These are phyloP conservation scores for Hortaea sp. DNA, from an alignment of 2,329 filamentous ascomycete genomes.

Conservation along the genomic window DNA sequence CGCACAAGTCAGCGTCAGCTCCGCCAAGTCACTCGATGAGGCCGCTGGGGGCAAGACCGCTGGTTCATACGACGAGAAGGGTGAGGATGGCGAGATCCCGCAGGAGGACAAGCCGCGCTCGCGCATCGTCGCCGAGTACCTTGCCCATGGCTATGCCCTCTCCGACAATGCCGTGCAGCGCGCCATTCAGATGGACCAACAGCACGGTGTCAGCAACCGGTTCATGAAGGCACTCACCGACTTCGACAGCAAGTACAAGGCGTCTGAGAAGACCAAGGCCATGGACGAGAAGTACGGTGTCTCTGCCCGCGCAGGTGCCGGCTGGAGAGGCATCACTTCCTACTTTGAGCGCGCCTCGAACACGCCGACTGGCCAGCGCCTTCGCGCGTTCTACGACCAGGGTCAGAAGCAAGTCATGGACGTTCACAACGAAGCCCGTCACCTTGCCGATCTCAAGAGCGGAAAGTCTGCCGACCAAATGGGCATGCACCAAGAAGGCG, in stretches of 20 bases:
- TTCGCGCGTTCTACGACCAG: slow-evolving; percentile 79
- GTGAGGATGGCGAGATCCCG: slow-evolving; percentile 53
- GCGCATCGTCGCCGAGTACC: slow-evolving; percentile 90
- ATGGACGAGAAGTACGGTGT: slow-evolving; percentile 81
- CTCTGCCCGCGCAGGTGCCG: slow-evolving; percentile 57
- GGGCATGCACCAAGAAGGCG: slow-evolving; percentile 36
- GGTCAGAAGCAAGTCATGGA: slow-evolving; percentile 84
- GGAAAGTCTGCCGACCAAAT: slow-evolving; percentile 27
- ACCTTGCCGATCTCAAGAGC: slow-evolving; percentile 81
- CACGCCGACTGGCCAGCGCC: slow-evolving; percentile 78
- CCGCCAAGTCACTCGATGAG: slow-evolving; percentile 58
- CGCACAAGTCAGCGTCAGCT: slow-evolving; percentile 65
- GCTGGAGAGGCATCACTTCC: slow-evolving; percentile 59
- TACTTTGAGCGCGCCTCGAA: slow-evolving; percentile 92
- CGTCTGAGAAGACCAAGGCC: slow-evolving; percentile 72
- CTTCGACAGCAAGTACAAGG: slow-evolving; percentile 80
- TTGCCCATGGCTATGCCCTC: slow-evolving; percentile 86
- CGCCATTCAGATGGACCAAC: slow-evolving; percentile 78
- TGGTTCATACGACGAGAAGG: slow-evolving; percentile 43
- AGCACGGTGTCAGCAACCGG: slow-evolving; percentile 72
- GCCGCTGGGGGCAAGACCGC: slow-evolving; percentile 50
- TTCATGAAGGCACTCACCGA: slow-evolving; percentile 68
- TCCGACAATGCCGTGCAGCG: slow-evolving; percentile 67
- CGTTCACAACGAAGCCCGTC: slow-evolving; percentile 81
- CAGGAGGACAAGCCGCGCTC: slow-evolving; percentile 96